A percentile compares a stretch with the other conserved stretches of the same genome.
phyloP scores from a whole-genome alignment of 441 rosid genomes.

The Geranium incanum region DNA sequence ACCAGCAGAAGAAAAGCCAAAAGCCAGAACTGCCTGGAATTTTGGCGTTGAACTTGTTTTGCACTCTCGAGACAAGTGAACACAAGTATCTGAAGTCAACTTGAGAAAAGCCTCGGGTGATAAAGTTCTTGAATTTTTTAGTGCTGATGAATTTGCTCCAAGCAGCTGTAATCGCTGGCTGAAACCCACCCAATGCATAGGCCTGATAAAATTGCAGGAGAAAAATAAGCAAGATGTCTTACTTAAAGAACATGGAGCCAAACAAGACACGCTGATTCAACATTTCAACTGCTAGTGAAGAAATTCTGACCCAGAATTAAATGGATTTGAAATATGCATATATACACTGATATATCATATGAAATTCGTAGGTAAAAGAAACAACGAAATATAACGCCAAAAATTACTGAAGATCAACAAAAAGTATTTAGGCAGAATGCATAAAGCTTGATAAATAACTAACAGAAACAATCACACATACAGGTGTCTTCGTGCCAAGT shows the following conservation, averaged over 20 bases:
- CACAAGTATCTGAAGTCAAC: slow-evolving; percentile 38
- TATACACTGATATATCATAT: neutral
- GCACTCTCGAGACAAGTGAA: slow-evolving; percentile 33
- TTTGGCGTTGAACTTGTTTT: slow-evolving; percentile 39
- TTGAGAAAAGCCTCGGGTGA: slow-evolving; percentile 36
- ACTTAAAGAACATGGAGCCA: neutral
- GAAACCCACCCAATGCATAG: slow-evolving; percentile 47
- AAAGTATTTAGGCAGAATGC: neutral
- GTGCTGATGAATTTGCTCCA: slow-evolving; percentile 37
- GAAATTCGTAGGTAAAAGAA: neutral
- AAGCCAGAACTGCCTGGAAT: slow-evolving; percentile 42
- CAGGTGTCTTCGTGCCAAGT: slow-evolving; percentile 50
- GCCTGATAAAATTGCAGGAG: slow-evolving; percentile 34
- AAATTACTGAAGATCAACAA: neutral
- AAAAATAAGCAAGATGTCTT: slow-evolving; percentile 21
- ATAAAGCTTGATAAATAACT: slow-evolving; percentile 11
- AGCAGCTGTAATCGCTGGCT: slow-evolving; percentile 43
- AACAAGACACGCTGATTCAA: slow-evolving; percentile 8
- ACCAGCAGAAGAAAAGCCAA: slow-evolving; percentile 49
- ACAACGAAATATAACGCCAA: neutral
- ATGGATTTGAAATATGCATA: neutral
- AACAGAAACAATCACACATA: slow-evolving; percentile 28
- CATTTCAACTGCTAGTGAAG: slow-evolving; percentile 8
- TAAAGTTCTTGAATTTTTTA: slow-evolving; percentile 36
- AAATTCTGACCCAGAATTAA: no score